Conservation (phyloP, 1,284 basidiomycete genomes). For the Ustilago xerochloae region DNA sequence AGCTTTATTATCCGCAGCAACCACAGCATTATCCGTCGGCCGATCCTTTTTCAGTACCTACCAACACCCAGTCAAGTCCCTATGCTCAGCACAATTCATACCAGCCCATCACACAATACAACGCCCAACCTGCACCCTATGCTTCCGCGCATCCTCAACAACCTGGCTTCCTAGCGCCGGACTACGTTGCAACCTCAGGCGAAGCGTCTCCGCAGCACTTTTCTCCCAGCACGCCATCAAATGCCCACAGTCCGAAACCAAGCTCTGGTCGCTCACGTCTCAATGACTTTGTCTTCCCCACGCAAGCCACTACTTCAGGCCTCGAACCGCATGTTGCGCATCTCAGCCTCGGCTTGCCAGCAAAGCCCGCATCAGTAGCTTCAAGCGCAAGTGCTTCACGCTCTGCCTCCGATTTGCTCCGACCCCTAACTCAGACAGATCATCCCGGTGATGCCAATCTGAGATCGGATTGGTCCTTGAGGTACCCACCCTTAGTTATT, state of each 20-base stretch:
- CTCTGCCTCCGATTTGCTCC: not conserved
- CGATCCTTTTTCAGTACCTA: conserved; percentile 8
- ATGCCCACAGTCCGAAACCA: conserved; percentile 23
- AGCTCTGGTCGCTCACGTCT: conserved; percentile 17
- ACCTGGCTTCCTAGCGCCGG: conserved; percentile 2
- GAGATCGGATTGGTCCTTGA: conserved; percentile 29
- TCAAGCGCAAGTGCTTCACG: not conserved
- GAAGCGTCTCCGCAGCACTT: conserved; percentile 11
- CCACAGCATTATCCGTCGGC: conserved; percentile 25
- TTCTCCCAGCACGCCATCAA: conserved; percentile 10
- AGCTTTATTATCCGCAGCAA: conserved; percentile 16
- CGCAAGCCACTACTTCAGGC: conserved; percentile 8
- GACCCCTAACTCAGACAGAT: not conserved
- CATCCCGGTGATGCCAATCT: not conserved
- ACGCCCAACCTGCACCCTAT: conserved; percentile 1
- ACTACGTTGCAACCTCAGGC: not conserved
- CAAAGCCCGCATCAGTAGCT: not conserved
- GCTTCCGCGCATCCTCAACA: not conserved
- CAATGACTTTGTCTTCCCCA: conserved; percentile 18
- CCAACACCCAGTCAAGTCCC: not conserved
- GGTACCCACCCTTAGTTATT: conserved; percentile 31
- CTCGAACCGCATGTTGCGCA: conserved; percentile 26
- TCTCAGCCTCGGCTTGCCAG: conserved; percentile 4
- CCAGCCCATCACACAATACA: not conserved
- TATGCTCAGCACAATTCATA: conserved; percentile 15